phyloP scores from a whole-genome alignment of 192 early-diverging fungal species.

The Rhizoclosmatium sp. region DNA sequence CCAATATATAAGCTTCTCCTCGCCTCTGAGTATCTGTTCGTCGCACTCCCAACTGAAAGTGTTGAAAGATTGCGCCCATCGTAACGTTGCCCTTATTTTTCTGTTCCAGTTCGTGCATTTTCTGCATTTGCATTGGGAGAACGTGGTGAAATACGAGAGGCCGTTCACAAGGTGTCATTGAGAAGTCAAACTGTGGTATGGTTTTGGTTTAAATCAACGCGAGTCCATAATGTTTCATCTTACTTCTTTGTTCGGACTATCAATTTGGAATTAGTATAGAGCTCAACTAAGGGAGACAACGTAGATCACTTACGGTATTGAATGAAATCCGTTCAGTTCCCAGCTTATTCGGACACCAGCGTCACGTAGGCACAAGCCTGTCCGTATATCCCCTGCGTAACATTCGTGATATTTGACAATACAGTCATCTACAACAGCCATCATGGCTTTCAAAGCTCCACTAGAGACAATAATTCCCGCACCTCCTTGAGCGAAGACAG shows the following conservation, averaged over 20 bases:
- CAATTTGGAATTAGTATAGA: neutral
- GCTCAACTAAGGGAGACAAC: neutral
- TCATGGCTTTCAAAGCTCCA: slow-evolving; percentile 30
- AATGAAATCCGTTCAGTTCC: slow-evolving; percentile 25
- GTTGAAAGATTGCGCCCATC: too few species aligned
- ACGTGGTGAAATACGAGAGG: slow-evolving; percentile 55
- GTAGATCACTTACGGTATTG: slow-evolving; percentile 24
- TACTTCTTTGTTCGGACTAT: slow-evolving; percentile 12
- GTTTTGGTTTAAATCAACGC: slow-evolving; percentile 14
- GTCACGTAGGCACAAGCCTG: slow-evolving; percentile 52
- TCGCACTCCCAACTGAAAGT: too few species aligned
- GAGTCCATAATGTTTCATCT: slow-evolving; percentile 26
- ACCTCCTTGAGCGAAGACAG: slow-evolving; percentile 51
- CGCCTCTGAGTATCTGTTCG: too few species aligned
- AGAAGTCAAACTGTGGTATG: too few species aligned
- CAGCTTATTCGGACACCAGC: slow-evolving; percentile 39
- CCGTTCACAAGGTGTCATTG: neutral
- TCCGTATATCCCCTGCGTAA: slow-evolving; percentile 49
- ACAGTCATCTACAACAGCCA: slow-evolving; percentile 35
- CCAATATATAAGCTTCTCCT: too few species aligned
- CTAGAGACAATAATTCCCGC: slow-evolving; percentile 43
- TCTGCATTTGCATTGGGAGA: slow-evolving; percentile 37
- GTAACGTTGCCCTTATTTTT: too few species aligned
- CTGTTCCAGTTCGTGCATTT: slow-evolving; percentile 36
- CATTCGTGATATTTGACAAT: slow-evolving; percentile 37